Base-by-base conservation (phyloP, 768 basidiomycete species). In the Pisolithus orientalis region DNA sequence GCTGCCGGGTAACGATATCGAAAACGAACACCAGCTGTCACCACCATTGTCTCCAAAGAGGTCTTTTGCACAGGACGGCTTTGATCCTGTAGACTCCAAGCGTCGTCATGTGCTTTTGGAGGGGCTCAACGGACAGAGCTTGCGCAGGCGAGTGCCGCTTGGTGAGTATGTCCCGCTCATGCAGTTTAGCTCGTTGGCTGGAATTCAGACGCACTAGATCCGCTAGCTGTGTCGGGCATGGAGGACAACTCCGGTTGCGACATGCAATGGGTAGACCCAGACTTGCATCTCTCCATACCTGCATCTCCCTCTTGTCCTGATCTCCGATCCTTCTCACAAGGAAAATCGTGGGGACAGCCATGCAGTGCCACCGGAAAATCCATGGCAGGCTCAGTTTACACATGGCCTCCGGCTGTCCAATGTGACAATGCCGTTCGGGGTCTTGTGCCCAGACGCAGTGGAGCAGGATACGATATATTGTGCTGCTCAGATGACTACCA, bases 171-270 rank as follows among this genome's bases (percentile, higher is more conserved):
- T 16, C 44, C 44, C 40, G 29, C 47, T 27, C 14, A 11, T 9
- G 44, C 47, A 53, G 16, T 27, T 39, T 45, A 7, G 27, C 39
- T 44, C 9, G 5, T 32, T 31, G 40, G 42, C 53, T 53, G 37
- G 34, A 58, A 42, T 16, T 54, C 52, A 38, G 37, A 24, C 28
- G 17, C 40, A 42, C 54, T 40, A 69, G 67, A 67, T 64, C 57
- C 62, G 27, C 43, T 69, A 42, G 65, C 67, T 24, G 16, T 39
- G 9, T 64, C 58, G n/a, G 52, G 51, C 47, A 17, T 56, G 29
- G 54, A 53, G 48, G 69, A 67, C 25, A 59, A 44, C 49, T 52
- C 48, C 24, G 17, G 13, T 46, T 53, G 31, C 28, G 24, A 4
- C 16, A 45, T 43, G 28, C 56, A 44, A 2, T 56, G 44, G 46